Evolutionary conservation across 2,329 filamentous ascomycete genomes (phyloP).

Genomic region (Cercospora brassicicola): DNA sequence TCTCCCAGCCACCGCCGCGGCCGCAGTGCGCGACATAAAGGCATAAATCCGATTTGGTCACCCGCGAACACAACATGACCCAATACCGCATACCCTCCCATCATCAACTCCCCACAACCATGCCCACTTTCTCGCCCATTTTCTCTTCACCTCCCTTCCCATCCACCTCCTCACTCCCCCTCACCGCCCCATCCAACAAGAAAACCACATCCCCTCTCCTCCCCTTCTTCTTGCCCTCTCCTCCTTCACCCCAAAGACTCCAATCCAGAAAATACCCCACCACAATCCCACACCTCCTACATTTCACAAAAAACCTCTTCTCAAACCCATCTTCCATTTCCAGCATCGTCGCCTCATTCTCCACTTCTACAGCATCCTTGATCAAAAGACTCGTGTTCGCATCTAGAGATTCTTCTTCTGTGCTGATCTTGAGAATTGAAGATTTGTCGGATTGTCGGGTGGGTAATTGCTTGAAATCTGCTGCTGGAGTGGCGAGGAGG

Average conservation of each 20-base stretch:
- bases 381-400: slow-evolving; percentile 26
- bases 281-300: slow-evolving; percentile 60
- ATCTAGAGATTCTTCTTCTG: slow-evolving; percentile 22
- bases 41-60: no score
- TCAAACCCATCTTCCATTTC: slow-evolving; percentile 61
- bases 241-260: slow-evolving; percentile 47
- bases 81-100: neutral
- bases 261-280: slow-evolving; percentile 64
- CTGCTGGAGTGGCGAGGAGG: slow-evolving; percentile 60
- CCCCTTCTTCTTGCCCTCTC: slow-evolving; percentile 38
- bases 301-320: slow-evolving; percentile 61
- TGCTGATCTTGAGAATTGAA: slow-evolving; percentile 56
- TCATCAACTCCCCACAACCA: slow-evolving; percentile 1
- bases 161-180: slow-evolving; percentile 58
- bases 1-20: no score
- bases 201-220: slow-evolving; percentile 56
- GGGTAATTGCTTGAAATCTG: slow-evolving; percentile 54
- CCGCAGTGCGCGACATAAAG: no score
- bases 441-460: slow-evolving; percentile 56
- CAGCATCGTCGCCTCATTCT: slow-evolving; percentile 27
- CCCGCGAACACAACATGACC: neutral
- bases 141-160: neutral
- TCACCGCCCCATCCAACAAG: slow-evolving; percentile 60
- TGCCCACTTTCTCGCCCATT: neutral
- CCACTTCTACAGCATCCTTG: slow-evolving; percentile 13